Conservation (phyloP, 805 yeast species). For the Myxozyma neotropica region DNA sequence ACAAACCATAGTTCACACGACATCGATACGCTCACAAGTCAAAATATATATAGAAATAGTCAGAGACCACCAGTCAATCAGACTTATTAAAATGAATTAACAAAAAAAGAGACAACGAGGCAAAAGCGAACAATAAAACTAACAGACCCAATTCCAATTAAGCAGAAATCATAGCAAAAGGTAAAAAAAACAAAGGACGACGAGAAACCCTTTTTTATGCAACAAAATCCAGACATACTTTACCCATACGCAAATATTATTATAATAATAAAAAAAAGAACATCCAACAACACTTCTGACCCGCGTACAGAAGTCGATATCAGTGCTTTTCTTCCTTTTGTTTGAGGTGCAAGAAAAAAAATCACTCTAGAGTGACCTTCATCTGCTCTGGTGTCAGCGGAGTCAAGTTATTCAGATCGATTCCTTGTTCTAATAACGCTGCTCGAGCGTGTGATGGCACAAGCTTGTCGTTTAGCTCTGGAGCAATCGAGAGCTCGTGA, state of each 20-base stretch:
- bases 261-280: neutral
- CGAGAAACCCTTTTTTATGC: constrained; percentile 18
- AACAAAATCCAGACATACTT: constrained; percentile 8
- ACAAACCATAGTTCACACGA: no score
- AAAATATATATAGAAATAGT: no score
- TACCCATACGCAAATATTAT: constrained; percentile 7
- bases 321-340: neutral
- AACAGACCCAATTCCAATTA: constrained; percentile 11
- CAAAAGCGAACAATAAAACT: neutral
- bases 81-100: neutral
- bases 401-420: constrained; percentile 61
- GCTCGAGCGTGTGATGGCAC: constrained; percentile 46
- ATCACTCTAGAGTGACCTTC: constrained; percentile 29
- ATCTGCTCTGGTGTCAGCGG: constrained; percentile 46
- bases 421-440: constrained; percentile 49
- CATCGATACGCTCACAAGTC: no score
- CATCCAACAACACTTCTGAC: neutral
- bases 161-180: neutral
- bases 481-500: constrained; percentile 52
- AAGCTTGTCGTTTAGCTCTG: constrained; percentile 46
- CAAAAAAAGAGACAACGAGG: neutral
- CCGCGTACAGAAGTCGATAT: neutral
- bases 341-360: neutral
- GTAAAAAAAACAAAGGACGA: constrained; percentile 1
- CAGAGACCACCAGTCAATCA: no score